Evolutionary conservation across 345 rosid genomes (phyloP), one percentile per base, ranked within the genome.

Genomic region (Gossypium mustelinum): DNA sequence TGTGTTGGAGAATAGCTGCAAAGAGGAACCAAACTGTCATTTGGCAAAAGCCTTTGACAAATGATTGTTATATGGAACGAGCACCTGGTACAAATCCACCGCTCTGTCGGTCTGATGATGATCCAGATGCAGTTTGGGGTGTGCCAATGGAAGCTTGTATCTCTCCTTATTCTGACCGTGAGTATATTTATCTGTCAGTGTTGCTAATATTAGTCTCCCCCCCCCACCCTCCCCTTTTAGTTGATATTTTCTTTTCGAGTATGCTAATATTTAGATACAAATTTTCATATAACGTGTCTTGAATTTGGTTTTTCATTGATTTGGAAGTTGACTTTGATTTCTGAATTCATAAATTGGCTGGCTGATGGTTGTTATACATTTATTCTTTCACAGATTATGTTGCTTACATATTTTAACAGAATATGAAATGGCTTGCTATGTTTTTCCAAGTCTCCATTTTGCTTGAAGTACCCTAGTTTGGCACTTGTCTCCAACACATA

Each of bases 1-100:
- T 95, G 99, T 95, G 99, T 73, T 95, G 99, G 99, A 91, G 84
- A 77, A 85, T 95, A 73, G 99, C 97, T 74, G 80, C 86, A 10
- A 95, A 91, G 86, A 87, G 83, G 87, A 91, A 95, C 83, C 99
- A 95, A 82, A 95, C 99, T 62, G 99, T 93, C 44, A 84, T 95
- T 80, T 95, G 98, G 99, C 93, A 87, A 82, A 95, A 93, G 77
- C 98, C 98, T 51, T 84, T 93, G 41, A 93, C 85, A 68, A 93
- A 93, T 86, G 97, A 93, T 77, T 95, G 99, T 82, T 95, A 89
- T 76, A 71, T 80, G 87, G 81, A 86, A 78, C 83, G 99, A 85
- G 87, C 84, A 61, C 88, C 94, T 3, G 98, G 93, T 55, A 86
- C 93, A 11, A 93, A 81, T 63, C 99, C 99, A 78, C 99, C 98